A percentile compares a stretch with the other conserved stretches of the same genome.
These are phyloP conservation scores for Globisporangium barbulae DNA, from an alignment of 352 stramenopile genomes.

Conservation along the genomic window DNA sequence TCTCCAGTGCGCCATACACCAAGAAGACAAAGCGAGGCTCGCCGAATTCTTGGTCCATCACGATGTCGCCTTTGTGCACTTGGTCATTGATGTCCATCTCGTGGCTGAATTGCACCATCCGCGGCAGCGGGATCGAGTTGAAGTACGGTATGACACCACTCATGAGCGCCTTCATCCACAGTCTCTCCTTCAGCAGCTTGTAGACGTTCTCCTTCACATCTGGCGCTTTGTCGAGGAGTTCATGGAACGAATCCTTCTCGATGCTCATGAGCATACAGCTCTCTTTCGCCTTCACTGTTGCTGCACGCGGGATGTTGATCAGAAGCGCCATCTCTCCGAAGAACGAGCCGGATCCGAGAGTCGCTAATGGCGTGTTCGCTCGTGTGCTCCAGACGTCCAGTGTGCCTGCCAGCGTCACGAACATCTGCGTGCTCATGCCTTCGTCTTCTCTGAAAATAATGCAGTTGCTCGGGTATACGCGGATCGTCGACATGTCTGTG, in stretches of 20 bases:
- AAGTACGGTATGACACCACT: constrained; percentile 77
- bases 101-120: constrained; percentile 58
- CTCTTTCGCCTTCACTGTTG: constrained; percentile 60
- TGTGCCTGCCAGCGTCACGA: constrained; percentile 59
- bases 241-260: constrained; percentile 70
- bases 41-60: constrained; percentile 41
- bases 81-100: constrained; percentile 66
- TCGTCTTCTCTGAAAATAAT: constrained; percentile 77
- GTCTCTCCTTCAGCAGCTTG: constrained; percentile 61
- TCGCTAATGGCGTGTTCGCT: constrained; percentile 43
- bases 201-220: constrained; percentile 49
- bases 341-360: constrained; percentile 62
- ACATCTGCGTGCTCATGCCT: constrained; percentile 77
- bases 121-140: constrained; percentile 40
- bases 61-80: constrained; percentile 49
- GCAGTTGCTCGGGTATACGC: constrained; percentile 63
- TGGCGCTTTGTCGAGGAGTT: constrained; percentile 52
- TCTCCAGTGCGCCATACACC: constrained; percentile 70
- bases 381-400: constrained; percentile 66
- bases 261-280: constrained; percentile 81
- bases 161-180: constrained; percentile 66
- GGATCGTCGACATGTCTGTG: constrained; percentile 75
- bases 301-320: constrained; percentile 73
- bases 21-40: constrained; percentile 54
- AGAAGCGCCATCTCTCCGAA: constrained; percentile 82